Percentiles rank a stretch among this genome's conserved stretches.
Conservation (phyloP, 2,329 filamentous ascomycete species). For the Diplodia sapinea region DNA sequence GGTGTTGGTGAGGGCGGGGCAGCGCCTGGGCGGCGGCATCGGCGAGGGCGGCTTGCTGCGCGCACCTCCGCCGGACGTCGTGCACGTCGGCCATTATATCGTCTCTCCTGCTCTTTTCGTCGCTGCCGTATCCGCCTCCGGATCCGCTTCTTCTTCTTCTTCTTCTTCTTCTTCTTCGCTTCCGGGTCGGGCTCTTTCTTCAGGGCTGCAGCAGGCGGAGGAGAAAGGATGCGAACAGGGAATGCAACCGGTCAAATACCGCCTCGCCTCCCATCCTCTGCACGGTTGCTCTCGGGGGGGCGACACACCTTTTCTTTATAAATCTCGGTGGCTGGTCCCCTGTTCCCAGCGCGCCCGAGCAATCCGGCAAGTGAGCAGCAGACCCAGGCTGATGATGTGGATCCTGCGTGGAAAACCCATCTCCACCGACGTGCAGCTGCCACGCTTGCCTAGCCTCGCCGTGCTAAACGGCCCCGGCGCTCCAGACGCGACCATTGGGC, state of each 20-base stretch:
- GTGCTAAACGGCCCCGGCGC: too few relatives aligned
- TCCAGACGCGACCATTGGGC: background rate
- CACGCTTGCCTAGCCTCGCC: too few relatives aligned
- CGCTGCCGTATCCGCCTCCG: background rate
- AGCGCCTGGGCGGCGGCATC: constrained; percentile 9
- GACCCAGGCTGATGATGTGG: background rate
- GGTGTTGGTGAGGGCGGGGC: background rate
- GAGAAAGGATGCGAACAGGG: background rate
- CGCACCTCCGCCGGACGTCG: constrained; percentile 24
- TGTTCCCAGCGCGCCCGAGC: background rate
- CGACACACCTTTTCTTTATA: background rate
- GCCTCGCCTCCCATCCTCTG: background rate
- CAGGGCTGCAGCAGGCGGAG: background rate
- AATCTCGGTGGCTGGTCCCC: background rate
- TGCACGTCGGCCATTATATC: constrained; percentile 19
- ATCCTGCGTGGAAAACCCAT: background rate
- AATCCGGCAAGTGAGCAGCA: background rate
- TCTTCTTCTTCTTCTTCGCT: background rate
- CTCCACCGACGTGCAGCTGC: background rate
- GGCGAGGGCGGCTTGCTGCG: constrained; percentile 3
- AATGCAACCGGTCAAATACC: background rate
- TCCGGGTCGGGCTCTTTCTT: background rate
- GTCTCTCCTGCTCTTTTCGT: background rate
- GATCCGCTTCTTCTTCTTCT: background rate
- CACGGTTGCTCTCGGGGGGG: background rate